Conservation (phyloP, 2,329 filamentous ascomycete genomes). For the Metarhizium rileyi region DNA sequence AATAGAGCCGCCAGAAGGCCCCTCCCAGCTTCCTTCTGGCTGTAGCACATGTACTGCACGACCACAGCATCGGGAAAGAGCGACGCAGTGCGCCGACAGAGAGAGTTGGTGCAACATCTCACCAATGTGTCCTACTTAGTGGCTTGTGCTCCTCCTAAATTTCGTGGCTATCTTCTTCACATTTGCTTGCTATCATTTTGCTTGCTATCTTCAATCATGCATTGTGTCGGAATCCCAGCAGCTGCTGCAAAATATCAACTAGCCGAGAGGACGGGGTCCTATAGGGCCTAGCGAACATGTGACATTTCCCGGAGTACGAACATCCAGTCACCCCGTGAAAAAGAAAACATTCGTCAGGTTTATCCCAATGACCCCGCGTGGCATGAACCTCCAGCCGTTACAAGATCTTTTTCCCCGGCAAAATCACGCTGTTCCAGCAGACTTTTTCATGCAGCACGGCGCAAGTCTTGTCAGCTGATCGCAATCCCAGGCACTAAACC, state of each 20-base stretch:
- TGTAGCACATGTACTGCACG: neutral
- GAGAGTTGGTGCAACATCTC: neutral
- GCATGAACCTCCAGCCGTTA: neutral
- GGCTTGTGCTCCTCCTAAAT: neutral
- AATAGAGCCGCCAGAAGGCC: neutral
- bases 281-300: neutral
- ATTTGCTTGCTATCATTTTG: no score
- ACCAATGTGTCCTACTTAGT: neutral
- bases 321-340: neutral
- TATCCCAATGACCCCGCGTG: neutral
- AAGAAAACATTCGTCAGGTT: neutral
- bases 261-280: no score
- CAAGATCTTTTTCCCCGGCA: neutral
- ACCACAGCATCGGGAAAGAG: neutral
- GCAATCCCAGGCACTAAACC: neutral
- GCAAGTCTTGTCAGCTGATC: neutral
- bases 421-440: neutral
- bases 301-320: neutral
- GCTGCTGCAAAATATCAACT: no score
- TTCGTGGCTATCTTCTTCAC: no score
- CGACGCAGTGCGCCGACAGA: neutral
- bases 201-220: no score
- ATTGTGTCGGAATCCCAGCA: no score
- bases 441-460: neutral
- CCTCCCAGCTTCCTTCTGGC: neutral